A percentile compares a stretch with the other conserved stretches of the same genome.
Evolutionary conservation across 2,329 filamentous ascomycete species (phyloP).

Genomic region (Fusarium decemcellulare): DNA sequence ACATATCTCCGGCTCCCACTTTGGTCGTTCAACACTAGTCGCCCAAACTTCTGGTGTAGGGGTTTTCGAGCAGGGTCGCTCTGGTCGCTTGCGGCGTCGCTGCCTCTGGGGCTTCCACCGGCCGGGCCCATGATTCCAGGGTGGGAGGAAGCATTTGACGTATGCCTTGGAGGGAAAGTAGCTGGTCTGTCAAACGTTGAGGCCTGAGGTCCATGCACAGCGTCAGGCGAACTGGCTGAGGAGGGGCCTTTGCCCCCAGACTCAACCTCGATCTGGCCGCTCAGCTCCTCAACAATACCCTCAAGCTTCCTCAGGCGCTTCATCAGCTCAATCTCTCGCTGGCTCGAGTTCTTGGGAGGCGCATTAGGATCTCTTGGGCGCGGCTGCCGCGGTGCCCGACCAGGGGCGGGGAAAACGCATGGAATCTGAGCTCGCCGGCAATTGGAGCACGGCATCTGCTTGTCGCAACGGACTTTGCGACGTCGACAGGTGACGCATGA

Average conservation of each 20-base stretch:
- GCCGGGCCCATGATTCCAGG: conserved; percentile 11
- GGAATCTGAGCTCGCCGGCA: conserved; percentile 79
- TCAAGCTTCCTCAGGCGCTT: conserved; percentile 81
- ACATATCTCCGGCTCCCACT: conserved; percentile 80
- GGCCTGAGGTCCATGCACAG: conserved; percentile 30
- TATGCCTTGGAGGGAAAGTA: conserved; percentile 30
- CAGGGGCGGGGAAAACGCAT: conserved; percentile 82
- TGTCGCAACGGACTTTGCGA: conserved; percentile 83
- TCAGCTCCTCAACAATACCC: conserved; percentile 80
- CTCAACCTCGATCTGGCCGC: conserved; percentile 74
- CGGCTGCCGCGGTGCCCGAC: conserved; percentile 77
- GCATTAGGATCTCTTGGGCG: conserved; percentile 76
- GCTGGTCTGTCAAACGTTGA: conserved; percentile 29
- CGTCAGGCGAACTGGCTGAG: conserved; percentile 50
- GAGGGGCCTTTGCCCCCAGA: conserved; percentile 50
- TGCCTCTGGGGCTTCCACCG: conserved; percentile 43
- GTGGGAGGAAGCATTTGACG: conserved; percentile 35
- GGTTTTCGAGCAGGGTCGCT: conserved; percentile 49
- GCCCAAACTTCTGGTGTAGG: conserved; percentile 69
- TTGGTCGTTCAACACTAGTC: conserved; percentile 78
- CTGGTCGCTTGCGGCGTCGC: conserved; percentile 50
- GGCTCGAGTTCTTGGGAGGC: conserved; percentile 69
- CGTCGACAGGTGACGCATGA: conserved; percentile 66
- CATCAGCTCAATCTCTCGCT: conserved; percentile 77
- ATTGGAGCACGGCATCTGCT: conserved; percentile 82